These are phyloP conservation scores for Ophiostoma himal-ulmi DNA, from an alignment of 2,329 filamentous ascomycete genomes.

Conservation along the genomic window DNA sequence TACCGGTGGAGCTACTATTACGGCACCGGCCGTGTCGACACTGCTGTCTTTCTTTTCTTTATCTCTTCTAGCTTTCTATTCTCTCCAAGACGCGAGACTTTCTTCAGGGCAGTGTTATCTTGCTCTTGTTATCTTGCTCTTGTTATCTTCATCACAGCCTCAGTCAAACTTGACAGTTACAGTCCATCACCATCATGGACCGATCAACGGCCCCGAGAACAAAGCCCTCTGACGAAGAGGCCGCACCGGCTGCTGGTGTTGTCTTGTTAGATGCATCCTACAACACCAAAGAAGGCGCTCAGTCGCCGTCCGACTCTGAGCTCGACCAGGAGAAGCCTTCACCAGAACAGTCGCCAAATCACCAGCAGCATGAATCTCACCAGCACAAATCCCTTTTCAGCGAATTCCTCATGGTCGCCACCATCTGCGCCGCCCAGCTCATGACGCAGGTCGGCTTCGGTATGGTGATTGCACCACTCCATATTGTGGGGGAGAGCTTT, in stretches of 20 bases:
- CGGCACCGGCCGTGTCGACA: background rate
- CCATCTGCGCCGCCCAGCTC: slow-evolving; percentile 23
- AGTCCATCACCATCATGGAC: background rate
- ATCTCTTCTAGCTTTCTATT: background rate
- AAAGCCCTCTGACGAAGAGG: background rate
- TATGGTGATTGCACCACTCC: slow-evolving; percentile 18
- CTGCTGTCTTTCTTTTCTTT: background rate
- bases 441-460: slow-evolving; percentile 20
- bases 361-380: background rate
- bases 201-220: background rate
- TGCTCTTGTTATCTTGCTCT: no score
- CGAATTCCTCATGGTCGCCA: slow-evolving; percentile 19
- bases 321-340: background rate
- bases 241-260: background rate
- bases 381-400: background rate
- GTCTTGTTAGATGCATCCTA: background rate
- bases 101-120: background rate
- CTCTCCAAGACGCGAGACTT: background rate
- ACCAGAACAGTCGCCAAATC: background rate
- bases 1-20: background rate
- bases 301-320: slow-evolving; percentile 3
- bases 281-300: background rate
- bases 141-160: no score
- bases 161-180: background rate
- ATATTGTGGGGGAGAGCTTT: slow-evolving; percentile 21